phyloP scores from a whole-genome alignment of 2,329 filamentous ascomycete genomes.

The Teratosphaeria epicoccoides region DNA sequence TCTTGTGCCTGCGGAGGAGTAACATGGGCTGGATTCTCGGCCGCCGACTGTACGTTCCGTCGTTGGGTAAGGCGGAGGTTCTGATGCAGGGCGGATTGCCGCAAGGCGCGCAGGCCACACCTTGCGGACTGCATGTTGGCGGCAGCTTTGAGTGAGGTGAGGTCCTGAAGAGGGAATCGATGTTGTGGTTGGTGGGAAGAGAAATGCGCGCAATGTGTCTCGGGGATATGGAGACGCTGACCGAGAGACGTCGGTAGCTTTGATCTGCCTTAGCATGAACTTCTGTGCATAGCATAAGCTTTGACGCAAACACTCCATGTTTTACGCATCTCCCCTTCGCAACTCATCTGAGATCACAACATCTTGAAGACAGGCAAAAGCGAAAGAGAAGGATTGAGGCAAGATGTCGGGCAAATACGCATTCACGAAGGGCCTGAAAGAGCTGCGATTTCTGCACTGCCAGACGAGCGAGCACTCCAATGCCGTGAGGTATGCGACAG shows the following conservation, averaged over 20 bases:
- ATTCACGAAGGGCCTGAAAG: constrained; percentile 79
- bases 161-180: background rate
- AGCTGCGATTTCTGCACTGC: constrained; percentile 95
- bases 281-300: background rate
- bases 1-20: constrained; percentile 3
- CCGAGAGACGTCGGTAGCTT: background rate
- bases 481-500: constrained; percentile 58
- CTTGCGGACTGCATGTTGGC: constrained; percentile 34
- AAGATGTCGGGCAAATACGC: constrained; percentile 85
- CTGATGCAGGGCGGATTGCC: constrained; percentile 42
- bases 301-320: background rate
- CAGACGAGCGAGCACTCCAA: constrained; percentile 87
- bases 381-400: background rate
- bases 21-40: constrained; percentile 29
- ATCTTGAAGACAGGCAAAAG: background rate
- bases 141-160: background rate
- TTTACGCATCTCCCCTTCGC: background rate
- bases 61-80: constrained; percentile 43
- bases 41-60: constrained; percentile 55
- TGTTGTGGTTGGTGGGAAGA: background rate
- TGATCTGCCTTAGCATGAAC: background rate
- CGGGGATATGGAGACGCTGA: constrained; percentile 3
- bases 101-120: constrained; percentile 47
- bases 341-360: background rate
- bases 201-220: constrained; percentile 1